Percentiles rank a stretch among this genome's conserved stretches.
These are phyloP conservation scores for Fusarium sp. DNA, from an alignment of 2,329 filamentous ascomycete genomes.

Conservation along the genomic window DNA sequence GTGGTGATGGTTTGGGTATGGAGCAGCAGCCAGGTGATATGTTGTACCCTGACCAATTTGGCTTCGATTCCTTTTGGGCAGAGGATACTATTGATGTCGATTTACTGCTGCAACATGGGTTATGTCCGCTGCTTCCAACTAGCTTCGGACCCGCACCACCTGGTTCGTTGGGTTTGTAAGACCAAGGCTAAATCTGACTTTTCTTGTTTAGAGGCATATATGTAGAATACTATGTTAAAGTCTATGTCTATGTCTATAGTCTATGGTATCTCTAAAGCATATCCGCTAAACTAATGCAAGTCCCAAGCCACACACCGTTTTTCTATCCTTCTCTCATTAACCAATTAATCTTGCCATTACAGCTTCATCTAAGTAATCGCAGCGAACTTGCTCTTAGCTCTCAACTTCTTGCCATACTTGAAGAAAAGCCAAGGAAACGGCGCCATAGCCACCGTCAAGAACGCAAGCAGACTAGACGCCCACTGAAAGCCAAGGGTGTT, in stretches of 20 bases:
- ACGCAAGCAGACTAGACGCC: slow-evolving; percentile 34
- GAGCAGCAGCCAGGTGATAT: slow-evolving; percentile 14
- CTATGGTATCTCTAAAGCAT: neutral
- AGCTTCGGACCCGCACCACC: slow-evolving; percentile 11
- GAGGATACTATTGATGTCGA: slow-evolving; percentile 27
- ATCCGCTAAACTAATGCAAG: rapidly evolving
- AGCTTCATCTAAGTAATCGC: neutral
- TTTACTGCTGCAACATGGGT: slow-evolving; percentile 22
- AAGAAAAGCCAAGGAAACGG: slow-evolving; percentile 40
- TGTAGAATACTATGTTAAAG: neutral
- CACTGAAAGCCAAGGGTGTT: slow-evolving; percentile 35
- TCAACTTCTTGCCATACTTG: slow-evolving; percentile 30
- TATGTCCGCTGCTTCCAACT: slow-evolving; percentile 18
- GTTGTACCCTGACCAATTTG: slow-evolving; percentile 1
- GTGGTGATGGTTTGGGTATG: too few relatives aligned
- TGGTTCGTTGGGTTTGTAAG: neutral
- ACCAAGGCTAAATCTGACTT: too few relatives aligned
- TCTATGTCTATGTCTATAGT: neutral
- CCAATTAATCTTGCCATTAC: neutral
- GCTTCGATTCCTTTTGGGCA: slow-evolving; percentile 16
- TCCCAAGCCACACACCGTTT: rapidly evolving
- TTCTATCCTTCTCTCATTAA: rapidly evolving
- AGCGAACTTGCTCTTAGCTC: slow-evolving; percentile 36
- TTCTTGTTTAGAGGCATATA: too few relatives aligned
- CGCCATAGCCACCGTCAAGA: slow-evolving; percentile 34